Evolutionary conservation across 768 basidiomycete genomes (phyloP), one percentile per base, ranked within the genome.

Genomic region (Mycena albidolilacea): DNA sequence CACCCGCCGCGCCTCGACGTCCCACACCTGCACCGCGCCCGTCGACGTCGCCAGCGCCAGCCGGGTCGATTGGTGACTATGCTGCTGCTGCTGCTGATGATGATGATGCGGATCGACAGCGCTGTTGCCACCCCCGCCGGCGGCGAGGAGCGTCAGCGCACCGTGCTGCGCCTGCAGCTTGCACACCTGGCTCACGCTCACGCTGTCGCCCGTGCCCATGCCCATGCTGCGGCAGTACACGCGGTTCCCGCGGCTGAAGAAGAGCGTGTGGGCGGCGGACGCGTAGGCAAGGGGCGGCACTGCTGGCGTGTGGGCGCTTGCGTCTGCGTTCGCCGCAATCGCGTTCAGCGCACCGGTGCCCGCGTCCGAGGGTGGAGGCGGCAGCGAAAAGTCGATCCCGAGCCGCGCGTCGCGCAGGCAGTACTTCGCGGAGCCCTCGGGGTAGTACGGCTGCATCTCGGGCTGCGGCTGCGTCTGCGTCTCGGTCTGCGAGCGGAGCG

Each of bases 21-120:
- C 94, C 91, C 93, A 95, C 14, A 95, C 83, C 81, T 94, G 92
- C 17, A 95, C 85, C 14, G 86, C 81, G 2, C 93, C 94, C 30
- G 85, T 87, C 68, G 87, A 86, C 10, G 91, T 90, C 1, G 89
- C 90, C 19, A 94, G 79, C 1, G 92, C 92, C 41, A 95, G 83
- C 30, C 30, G 46, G 87, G 83, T 10, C 9, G 48, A 19, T 81
- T 30, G 30, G 1, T 30, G 30, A 4, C 30, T 30, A 3, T 30
- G 3, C 30, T 30, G 30, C 3, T 30, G 30, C 30, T 30, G 30
- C 30, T 30, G 30, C 1, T 30, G 30, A 3, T 23, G 23, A 23
- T 23, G 23, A 23, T 23, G 23, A 23, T 30, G 30, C 2, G 30
- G 4, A 3, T 30, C 30, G 30, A 30, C 30, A 3, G 30, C 3